Evolutionary conservation across 257 asterid genomes (phyloP).

Genomic region (Linderniella brevidens): DNA sequence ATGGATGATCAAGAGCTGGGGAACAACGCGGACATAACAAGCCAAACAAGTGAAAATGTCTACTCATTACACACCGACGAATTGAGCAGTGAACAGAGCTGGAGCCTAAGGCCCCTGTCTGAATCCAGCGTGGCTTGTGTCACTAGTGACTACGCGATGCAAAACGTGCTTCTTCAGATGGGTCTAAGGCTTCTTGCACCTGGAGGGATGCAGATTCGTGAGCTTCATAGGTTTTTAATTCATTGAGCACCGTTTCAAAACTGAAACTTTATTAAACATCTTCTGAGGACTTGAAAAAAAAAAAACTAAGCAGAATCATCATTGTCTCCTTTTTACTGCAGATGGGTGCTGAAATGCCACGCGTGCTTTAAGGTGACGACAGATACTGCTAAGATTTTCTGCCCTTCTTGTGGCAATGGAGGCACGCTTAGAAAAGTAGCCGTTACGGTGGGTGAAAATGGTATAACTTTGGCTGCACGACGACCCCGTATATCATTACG

Average conservation of each 20-base stretch:
- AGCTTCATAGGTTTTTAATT: constrained; percentile 76
- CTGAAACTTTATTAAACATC: no score
- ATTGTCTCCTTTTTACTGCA: constrained; percentile 11
- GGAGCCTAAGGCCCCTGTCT: constrained; percentile 73
- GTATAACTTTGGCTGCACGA: constrained; percentile 60
- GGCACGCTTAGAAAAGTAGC: constrained; percentile 94
- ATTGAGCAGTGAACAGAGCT: constrained; percentile 86
- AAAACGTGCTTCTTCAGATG: constrained; percentile 93
- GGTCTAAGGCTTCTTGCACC: constrained; percentile 92
- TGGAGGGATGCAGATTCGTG: constrained; percentile 97
- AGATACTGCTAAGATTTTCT: constrained; percentile 74
- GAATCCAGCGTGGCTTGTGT: constrained; percentile 91
- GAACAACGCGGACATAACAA: constrained; percentile 19
- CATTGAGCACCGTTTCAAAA: background rate
- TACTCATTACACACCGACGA: constrained; percentile 40
- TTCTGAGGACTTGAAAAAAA: no score
- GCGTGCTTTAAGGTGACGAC: constrained; percentile 95
- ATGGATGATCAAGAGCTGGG: constrained; percentile 22
- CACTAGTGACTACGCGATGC: constrained; percentile 93
- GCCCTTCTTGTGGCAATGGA: constrained; percentile 94
- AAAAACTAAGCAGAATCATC: background rate
- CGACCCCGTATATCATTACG: constrained; percentile 75
- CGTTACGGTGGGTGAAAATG: constrained; percentile 85
- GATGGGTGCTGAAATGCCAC: constrained; percentile 98
- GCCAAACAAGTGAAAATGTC: constrained; percentile 29